Evolutionary conservation across 805 yeast genomes (phyloP), one percentile per base, ranked within the genome.

Genomic region (Yamadazyma sp.): DNA sequence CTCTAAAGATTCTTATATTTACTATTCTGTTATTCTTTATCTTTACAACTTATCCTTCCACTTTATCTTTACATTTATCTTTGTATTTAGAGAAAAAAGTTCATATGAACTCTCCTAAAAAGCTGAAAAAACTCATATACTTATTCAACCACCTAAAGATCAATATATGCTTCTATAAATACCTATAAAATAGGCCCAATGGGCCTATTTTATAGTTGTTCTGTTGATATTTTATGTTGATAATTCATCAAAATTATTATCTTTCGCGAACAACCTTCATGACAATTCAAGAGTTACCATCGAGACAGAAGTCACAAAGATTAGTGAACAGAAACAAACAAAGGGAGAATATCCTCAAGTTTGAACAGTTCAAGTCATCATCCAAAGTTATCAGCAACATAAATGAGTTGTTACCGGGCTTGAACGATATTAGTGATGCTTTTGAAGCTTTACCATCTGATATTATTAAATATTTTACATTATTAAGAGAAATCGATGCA

Each of bases 401-500:
- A 46, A 61, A 58, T 43, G 73, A 67, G 31, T 55, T 67, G 28
- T 51, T 67, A 24, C 95, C 96, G 0, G 98, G 97, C 1, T 67
- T 93, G 35, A 91, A 89, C 61, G 98, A 93, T 56, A 76, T 93
- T 36, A 71, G 86, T 29, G 98, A 93, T 62, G 89, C 88, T 1
- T 75, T 91, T 33, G 95, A 88, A 53, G 96, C 96, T 16, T 70
- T 88, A 43, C 98, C 98, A 0, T 53, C 72, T 37, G 96, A 87
- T 47, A 69, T 86, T 26, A 76, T 88, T 32, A 76, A 89, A 34
- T 91, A 89, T 53, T 79, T 88, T 57, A 93, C 98, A 1, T 65
- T 87, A 11, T 65, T 93, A 45, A 86, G 87, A 52, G 98, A 93
- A 54, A 88, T 93, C 35, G 97, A 89, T 53, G 97, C 98, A 41